Evolutionary conservation across 2,329 filamentous ascomycete genomes (phyloP), one percentile per base, ranked within the genome.

Genomic region (Cercospora sp.): DNA sequence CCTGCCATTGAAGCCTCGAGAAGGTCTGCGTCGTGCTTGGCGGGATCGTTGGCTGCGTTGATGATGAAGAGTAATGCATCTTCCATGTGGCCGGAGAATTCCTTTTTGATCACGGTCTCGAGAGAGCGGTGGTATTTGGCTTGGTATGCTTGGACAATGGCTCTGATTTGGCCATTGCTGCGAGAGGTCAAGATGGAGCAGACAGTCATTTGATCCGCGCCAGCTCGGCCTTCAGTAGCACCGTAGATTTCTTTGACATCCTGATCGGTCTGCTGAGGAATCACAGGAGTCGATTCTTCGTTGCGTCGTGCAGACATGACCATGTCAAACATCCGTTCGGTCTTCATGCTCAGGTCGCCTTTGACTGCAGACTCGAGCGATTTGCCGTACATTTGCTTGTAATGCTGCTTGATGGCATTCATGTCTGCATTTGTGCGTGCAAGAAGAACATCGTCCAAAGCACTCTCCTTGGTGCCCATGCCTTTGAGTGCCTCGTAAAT

Each of bases 31-130:
- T 96, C 94, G 72, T 93, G 90, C 84, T 92, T 90, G 67, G 92
- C 92, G 72, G 90, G 92, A 80, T 97, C 93, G 5, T 87, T 82
- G 2, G 91, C 94, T 12, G 90, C 85, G 10, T 86, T 86, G n/a
- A 97, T 82, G 79, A 97, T 93, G 77, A 89, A 89, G 28, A 95
- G 81, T 0, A 98, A 85, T 0, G 93, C 93, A 16, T 92, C 87
- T 78, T 94, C 85, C 93, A 98, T 97, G 77, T 98, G 94, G 0
- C 94, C 94, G 0, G 90, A 91, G 80, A 97, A 97, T 75, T 95
- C 89, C 81, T 87, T 91, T 70, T 88, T 87, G 73, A 98, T 88
- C 60, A 93, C 89, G 36, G 87, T 86, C 71, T 92, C 89, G 1
- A 98, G 84, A 12, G 87, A 83, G 45, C 86, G 86, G 20, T 89